Percentiles rank a stretch among this genome's conserved stretches.
Evolutionary conservation across 2,329 filamentous ascomycete species (phyloP).

Genomic region (Scedosporium apiospermum): DNA sequence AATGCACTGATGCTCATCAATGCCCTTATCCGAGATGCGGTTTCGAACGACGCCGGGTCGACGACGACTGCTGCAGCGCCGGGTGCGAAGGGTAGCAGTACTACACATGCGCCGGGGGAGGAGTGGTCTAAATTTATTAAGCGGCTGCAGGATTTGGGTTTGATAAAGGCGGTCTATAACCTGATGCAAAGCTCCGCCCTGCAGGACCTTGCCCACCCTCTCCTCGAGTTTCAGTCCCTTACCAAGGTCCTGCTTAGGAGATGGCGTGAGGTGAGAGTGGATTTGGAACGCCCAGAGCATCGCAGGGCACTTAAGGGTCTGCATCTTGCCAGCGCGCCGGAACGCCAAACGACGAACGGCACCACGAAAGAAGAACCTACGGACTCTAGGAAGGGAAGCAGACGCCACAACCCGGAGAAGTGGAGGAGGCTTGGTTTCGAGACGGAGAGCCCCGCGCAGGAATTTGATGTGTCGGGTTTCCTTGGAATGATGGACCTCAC

Average conservation of each 20-base stretch:
- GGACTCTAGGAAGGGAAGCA: conserved; percentile 48
- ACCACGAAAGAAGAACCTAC: conserved; percentile 25
- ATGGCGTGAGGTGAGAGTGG: conserved; percentile 79
- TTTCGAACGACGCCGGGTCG: conserved; percentile 59
- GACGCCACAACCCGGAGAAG: conserved; percentile 76
- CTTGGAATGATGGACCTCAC: conserved; percentile 96
- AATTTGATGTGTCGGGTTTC: conserved; percentile 81
- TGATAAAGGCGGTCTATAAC: conserved; percentile 84
- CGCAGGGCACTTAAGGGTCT: conserved; percentile 76
- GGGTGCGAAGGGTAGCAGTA: conserved; percentile 11
- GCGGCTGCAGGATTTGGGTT: conserved; percentile 79
- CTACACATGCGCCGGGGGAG: conserved; percentile 33
- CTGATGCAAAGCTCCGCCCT: conserved; percentile 92
- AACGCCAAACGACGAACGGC: conserved; percentile 33
- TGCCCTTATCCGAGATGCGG: conserved; percentile 83
- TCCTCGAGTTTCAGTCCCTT: conserved; percentile 86
- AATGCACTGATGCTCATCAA: conserved; percentile 95
- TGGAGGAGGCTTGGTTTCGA: conserved; percentile 91
- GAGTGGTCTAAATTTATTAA: conserved; percentile 98
- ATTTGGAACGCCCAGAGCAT: conserved; percentile 82
- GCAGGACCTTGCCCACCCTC: conserved; percentile 79
- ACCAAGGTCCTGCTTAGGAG: conserved; percentile 80
- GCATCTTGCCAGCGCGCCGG: conserved; percentile 71
- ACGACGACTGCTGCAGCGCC: conserved; percentile 15
- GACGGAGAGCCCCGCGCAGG: conserved; percentile 73